A percentile compares a stretch with the other conserved stretches of the same genome.
Conservation (phyloP, 441 rosid species). For the Omphalea diandra region DNA sequence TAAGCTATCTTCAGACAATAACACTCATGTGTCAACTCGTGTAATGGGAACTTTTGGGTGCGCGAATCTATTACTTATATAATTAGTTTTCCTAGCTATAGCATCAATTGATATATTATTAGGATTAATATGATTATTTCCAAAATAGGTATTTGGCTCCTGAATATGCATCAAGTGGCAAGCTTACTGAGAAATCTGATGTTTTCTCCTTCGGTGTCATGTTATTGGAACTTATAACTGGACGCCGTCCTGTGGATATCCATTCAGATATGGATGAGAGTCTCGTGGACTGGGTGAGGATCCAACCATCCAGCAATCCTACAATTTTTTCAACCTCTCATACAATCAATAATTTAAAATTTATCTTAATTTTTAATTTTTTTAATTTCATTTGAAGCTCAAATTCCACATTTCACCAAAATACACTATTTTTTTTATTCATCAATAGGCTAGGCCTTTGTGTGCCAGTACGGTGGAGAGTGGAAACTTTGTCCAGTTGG, state of each 20-base stretch:
- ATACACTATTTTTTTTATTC: too few species aligned
- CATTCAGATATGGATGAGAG: conserved; percentile 65
- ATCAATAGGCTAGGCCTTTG: conserved; percentile 71
- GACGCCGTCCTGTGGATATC: conserved; percentile 69
- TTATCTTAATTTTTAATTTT: too few species aligned
- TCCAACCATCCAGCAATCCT: too few species aligned
- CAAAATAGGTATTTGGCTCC: conserved; percentile 81
- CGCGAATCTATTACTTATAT: conserved; percentile 15
- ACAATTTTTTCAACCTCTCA: too few species aligned
- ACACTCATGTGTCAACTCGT: conserved; percentile 88
- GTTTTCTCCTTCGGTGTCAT: conserved; percentile 89
- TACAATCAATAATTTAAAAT: too few species aligned
- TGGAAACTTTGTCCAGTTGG: conserved; percentile 49
- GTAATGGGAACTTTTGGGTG: conserved; percentile 98
- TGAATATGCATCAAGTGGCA: conserved; percentile 92
- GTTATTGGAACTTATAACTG: conserved; percentile 79
- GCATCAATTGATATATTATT: too few species aligned
- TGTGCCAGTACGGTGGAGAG: conserved; percentile 49
- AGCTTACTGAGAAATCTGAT: conserved; percentile 88
- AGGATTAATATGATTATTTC: neutral
- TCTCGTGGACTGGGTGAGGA: conserved; percentile 76
- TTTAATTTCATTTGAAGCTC: too few species aligned
- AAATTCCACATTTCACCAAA: too few species aligned
- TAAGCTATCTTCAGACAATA: conserved; percentile 59
- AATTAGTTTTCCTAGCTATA: too few species aligned